Evolutionary conservation across 805 yeast genomes (phyloP), one percentile per base, ranked within the genome.

Genomic region (Saturnispora ahearnii): DNA sequence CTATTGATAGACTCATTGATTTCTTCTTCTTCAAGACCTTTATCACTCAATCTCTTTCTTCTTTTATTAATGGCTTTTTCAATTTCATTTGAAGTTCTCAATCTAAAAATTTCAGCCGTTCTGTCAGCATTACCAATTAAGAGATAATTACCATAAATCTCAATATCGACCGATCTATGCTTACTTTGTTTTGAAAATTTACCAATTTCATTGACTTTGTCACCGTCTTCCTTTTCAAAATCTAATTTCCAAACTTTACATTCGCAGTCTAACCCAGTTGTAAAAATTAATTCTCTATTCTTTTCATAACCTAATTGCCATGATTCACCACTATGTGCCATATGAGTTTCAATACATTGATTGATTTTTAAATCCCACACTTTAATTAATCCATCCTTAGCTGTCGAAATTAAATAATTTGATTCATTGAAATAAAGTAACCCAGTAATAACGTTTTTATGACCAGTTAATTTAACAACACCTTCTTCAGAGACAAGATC

Each of bases 401-500:
- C 78, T 0, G 83, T 80, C 56, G 89, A 80, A 18, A 89, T 57
- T 15, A 93, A 67, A 76, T 84, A 88, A 50, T 84, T 86, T 5
- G 60, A 47, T 21, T 62, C 66, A 30, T 71, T 62, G 34, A 80
- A 57, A 46, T 83, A 76, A 54, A 72, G 66, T 38, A 88, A 58
- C 0, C 95, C 95, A 1, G 96, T 90, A 56, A 93, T 84, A 57
- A 82, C 86, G 57, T 88, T 91, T 63, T 85, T 83, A 65, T 93
- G 99, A 5, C 97, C 89, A 63, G 86, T 79, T 53, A 93, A 73
- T 59, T 91, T 84, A 69, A 78, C 86, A 32, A 91, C 67, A 11
- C 99, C 99, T 28, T 78, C 81, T 71, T 93, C 99, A 9, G 87
- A 85, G 13, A 93, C 90, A 49, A 93, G 76, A 69, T 93, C 99